Evolutionary conservation across 2,329 filamentous ascomycete genomes (phyloP).

Genomic region (Penicillium sp.): DNA sequence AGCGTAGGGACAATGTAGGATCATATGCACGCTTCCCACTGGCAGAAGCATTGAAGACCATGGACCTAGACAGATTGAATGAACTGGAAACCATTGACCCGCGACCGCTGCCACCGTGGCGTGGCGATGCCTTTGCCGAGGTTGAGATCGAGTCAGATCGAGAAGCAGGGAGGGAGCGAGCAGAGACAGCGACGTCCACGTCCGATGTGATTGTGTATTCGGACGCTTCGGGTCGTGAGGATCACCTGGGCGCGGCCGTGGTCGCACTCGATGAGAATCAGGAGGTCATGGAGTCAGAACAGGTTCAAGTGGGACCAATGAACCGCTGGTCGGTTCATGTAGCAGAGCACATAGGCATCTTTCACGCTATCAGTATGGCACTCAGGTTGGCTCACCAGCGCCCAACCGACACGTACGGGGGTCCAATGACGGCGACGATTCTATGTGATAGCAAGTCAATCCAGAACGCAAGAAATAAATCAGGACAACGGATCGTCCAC

Average conservation of each 20-base stretch:
- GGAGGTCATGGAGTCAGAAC: neutral
- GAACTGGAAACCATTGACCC: slow-evolving; percentile 5
- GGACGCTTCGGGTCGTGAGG: too few species aligned
- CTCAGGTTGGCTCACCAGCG: slow-evolving; percentile 1
- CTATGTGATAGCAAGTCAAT: neutral
- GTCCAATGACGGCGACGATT: neutral
- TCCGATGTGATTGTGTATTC: neutral
- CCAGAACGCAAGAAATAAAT: too few species aligned
- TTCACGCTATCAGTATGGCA: slow-evolving; percentile 12
- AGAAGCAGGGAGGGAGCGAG: slow-evolving; percentile 16
- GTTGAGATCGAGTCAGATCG: slow-evolving; percentile 24
- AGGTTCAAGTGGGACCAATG: neutral
- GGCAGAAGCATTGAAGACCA: slow-evolving; percentile 12
- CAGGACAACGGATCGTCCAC: too few species aligned
- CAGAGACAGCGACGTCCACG: slow-evolving; percentile 5
- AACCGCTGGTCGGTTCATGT: neutral
- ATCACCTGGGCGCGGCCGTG: neutral
- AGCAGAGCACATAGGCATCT: neutral
- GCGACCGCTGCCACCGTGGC: slow-evolving; percentile 18
- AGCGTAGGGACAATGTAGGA: slow-evolving; percentile 5
- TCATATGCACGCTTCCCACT: slow-evolving; percentile 14
- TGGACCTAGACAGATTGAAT: slow-evolving; percentile 7
- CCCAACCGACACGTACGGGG: too few species aligned
- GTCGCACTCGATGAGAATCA: neutral
- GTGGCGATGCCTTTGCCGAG: slow-evolving; percentile 13